Conservation (phyloP, 2,329 filamentous ascomycete genomes). For the Leptosphaerulina australis region DNA sequence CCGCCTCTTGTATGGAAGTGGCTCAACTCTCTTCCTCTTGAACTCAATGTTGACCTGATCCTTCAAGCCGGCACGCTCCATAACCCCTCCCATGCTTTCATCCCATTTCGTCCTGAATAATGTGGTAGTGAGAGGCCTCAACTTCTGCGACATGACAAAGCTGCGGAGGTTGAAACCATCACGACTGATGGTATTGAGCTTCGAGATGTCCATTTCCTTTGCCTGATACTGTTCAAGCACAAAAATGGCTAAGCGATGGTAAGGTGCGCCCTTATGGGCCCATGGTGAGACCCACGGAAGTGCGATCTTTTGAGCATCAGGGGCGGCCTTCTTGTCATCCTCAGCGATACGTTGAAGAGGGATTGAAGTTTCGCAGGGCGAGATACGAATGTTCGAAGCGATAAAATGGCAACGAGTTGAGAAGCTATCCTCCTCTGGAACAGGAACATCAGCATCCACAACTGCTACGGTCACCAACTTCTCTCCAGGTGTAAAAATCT, state of each 20-base stretch:
- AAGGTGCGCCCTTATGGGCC: slow-evolving; percentile 86
- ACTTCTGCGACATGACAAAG: slow-evolving; percentile 71
- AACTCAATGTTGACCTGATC: slow-evolving; percentile 80
- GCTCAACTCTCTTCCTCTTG: slow-evolving; percentile 76
- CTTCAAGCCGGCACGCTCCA: slow-evolving; percentile 76
- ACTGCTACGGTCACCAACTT: slow-evolving; percentile 84
- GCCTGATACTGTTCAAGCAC: slow-evolving; percentile 78
- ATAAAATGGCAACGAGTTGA: slow-evolving; percentile 85
- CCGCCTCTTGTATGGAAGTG: slow-evolving; percentile 68
- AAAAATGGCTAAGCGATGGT: slow-evolving; percentile 86
- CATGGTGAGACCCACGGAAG: slow-evolving; percentile 84
- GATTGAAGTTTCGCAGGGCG: slow-evolving; percentile 55
- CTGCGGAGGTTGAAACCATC: slow-evolving; percentile 77
- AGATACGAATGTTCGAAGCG: slow-evolving; percentile 73
- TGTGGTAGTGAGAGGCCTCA: slow-evolving; percentile 79
- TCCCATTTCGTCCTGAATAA: slow-evolving; percentile 93
- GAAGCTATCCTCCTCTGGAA: slow-evolving; percentile 76
- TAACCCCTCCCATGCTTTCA: slow-evolving; percentile 82
- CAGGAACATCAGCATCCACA: slow-evolving; percentile 88
- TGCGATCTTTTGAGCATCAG: slow-evolving; percentile 64
- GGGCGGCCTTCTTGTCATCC: slow-evolving; percentile 54
- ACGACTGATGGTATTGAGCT: slow-evolving; percentile 76
- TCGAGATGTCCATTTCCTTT: slow-evolving; percentile 46
- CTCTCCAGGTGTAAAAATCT: slow-evolving; percentile 81
- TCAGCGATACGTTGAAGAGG: slow-evolving; percentile 41